Evolutionary conservation across 805 yeast species (phyloP), one percentile per base, ranked within the genome.

Genomic region (Priceomyces medius): DNA sequence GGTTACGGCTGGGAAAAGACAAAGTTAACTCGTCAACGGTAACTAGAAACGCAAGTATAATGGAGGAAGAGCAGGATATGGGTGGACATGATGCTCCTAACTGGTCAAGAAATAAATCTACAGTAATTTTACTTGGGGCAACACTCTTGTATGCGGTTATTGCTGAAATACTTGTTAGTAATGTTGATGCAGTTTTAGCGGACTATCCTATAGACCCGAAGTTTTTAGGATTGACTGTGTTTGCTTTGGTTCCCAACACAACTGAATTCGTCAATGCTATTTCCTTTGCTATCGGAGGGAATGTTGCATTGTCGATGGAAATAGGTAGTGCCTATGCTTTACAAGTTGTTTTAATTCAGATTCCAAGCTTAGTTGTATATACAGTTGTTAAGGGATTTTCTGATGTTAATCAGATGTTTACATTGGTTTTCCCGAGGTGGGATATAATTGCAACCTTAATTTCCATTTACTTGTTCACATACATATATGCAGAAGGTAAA

Each of bases 311-410:
- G 35, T 87, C 96, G 2, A 87, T 93, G 96, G 99, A 93, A 59
- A 93, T 93, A 62, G 99, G 99, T 45, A 83, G 95, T 47, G 99
- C 99, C 0, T 93, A 93, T 59, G 99, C 96, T 0, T 72, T 93
- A 44, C 99, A 93, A 62, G 99, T 93, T 12, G 91, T 96, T 52
- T 70, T 93, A 44, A 73, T 93, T 49, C 99, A 93, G 60, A 87
- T 93, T 35, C 99, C 99, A 0, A 82, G 93, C 2, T 75, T 93
- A 57, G 95, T 89, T 8, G 57, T 91, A 9, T 88, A 77, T 57
- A 84, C 96, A 2, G 74, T 85, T 7, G 49, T 47, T 42, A 43
- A 71, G 66, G 64, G 73, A 55, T 56, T 67, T 65, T 38, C 62
- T 58, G 56, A 64, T 58, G 57, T 64, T 51, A 53, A 63, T n/a